A percentile compares a stretch with the other conserved stretches of the same genome.
Evolutionary conservation across 768 basidiomycete genomes (phyloP).

Genomic region (Mycena amicta): DNA sequence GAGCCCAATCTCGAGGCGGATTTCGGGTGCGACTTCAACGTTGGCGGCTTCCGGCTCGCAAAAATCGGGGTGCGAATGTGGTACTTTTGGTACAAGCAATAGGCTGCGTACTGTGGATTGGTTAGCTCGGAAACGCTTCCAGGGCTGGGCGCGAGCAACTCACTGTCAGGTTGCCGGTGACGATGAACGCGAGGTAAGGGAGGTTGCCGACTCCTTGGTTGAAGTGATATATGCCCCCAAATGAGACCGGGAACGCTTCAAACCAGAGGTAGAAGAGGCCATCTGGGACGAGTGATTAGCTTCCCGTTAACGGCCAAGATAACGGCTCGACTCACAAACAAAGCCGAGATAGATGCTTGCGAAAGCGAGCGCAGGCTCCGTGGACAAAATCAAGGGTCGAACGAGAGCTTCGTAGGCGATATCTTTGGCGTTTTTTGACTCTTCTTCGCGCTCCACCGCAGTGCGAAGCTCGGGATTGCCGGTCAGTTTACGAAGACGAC

Average conservation of each 20-base stretch:
- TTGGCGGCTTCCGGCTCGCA: conserved; percentile 14
- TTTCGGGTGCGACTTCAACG: conserved; percentile 27
- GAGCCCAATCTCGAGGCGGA: conserved; percentile 35
- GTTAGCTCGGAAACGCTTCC: too few species aligned
- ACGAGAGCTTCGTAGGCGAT: conserved; percentile 27
- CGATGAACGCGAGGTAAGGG: conserved; percentile 31
- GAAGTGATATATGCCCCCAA: conserved; percentile 34
- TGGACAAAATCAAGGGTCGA: conserved; percentile 31
- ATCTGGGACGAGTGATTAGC: conserved; percentile 4
- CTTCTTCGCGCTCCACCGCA: conserved; percentile 26
- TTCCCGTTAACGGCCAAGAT: neutral
- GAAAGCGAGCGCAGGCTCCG: conserved; percentile 32
- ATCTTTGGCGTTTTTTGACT: conserved; percentile 14
- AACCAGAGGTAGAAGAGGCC: conserved; percentile 35
- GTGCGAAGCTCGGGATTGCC: conserved; percentile 28
- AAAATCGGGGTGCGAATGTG: conserved; percentile 26
- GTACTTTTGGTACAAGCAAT: conserved; percentile 27
- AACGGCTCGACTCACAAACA: conserved; percentile 20
- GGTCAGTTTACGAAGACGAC: conserved; percentile 31
- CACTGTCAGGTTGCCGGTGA: conserved; percentile 19
- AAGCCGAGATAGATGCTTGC: conserved; percentile 34
- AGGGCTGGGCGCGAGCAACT: too few species aligned
- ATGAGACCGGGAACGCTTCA: conserved; percentile 35
- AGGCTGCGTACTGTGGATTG: conserved; percentile 18
- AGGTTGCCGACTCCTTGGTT: conserved; percentile 31